phyloP scores from a whole-genome alignment of 495 filamentous ascomycete species.

The Penicillium nucicola region DNA sequence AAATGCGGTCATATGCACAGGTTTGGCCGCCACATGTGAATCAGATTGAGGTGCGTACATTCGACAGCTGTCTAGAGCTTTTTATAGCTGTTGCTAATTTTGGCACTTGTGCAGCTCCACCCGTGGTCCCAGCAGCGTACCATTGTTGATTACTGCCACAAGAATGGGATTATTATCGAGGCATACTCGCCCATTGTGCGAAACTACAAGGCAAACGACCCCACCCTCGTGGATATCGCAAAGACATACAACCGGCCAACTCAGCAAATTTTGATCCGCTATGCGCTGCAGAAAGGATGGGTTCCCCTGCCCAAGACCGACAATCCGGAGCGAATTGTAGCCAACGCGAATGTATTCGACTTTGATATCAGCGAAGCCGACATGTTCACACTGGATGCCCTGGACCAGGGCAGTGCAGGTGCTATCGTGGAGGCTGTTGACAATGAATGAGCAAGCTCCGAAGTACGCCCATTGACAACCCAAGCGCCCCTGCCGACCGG shows the following conservation, averaged over 20 bases:
- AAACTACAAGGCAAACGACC: conserved; percentile 57
- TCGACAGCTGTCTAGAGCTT: not conserved
- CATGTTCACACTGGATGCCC: conserved; percentile 58
- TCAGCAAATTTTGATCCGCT: conserved; percentile 53
- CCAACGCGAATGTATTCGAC: conserved; percentile 63
- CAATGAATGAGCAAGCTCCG: conserved; percentile 32
- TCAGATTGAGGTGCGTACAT: conserved; percentile 58
- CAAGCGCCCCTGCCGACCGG: not conserved
- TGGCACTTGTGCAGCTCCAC: conserved; percentile 47
- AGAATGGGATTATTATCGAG: conserved; percentile 58
- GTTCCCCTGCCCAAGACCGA: conserved; percentile 74
- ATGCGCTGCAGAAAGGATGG: conserved; percentile 64
- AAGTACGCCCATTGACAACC: not conserved
- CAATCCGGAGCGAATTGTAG: conserved; percentile 56
- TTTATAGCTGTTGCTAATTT: not conserved
- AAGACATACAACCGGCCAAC: conserved; percentile 51
- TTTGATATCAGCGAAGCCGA: conserved; percentile 63
- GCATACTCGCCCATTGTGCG: conserved; percentile 67
- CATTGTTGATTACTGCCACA: conserved; percentile 58
- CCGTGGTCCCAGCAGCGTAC: conserved; percentile 65
- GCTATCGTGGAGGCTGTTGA: conserved; percentile 52
- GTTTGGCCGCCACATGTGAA: conserved; percentile 67
- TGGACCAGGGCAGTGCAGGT: conserved; percentile 60
- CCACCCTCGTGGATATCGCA: conserved; percentile 48
- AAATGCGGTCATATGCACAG: conserved; percentile 58